These are phyloP conservation scores for Geranium brycei DNA, from an alignment of 345 rosid genomes.

Conservation along the genomic window DNA sequence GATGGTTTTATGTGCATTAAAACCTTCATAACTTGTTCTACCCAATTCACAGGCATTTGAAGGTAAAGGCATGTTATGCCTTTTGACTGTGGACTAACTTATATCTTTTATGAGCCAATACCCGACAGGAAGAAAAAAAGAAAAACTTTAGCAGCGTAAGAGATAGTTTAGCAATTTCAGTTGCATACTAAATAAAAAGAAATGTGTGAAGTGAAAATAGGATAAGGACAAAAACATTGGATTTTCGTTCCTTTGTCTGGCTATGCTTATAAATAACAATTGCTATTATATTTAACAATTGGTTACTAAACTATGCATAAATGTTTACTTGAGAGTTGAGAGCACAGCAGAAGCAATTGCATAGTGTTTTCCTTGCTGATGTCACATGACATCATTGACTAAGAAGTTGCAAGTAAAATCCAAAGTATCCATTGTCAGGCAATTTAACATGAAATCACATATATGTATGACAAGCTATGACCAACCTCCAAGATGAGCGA, in stretches of 20 bases:
- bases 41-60: background rate
- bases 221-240: too few species aligned
- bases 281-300: background rate
- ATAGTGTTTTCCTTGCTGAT: too few species aligned
- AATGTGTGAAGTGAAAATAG: too few species aligned
- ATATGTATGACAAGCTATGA: slow-evolving; percentile 5
- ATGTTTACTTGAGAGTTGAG: background rate
- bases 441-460: background rate
- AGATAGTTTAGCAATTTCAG: too few species aligned
- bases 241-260: too few species aligned
- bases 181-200: too few species aligned
- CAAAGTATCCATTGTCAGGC: background rate
- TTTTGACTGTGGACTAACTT: background rate
- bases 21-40: background rate
- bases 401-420: background rate
- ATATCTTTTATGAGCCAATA: background rate
- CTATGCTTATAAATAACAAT: background rate
- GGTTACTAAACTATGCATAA: background rate
- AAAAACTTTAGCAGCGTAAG: too few species aligned
- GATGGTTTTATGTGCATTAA: background rate
- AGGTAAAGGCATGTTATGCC: background rate
- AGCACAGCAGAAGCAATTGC: background rate
- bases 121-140: too few species aligned
- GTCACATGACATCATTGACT: too few species aligned
- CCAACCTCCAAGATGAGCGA: slow-evolving; percentile 92